Conservation (phyloP, 306 rosid genomes). For the Fragaria iinumae region DNA sequence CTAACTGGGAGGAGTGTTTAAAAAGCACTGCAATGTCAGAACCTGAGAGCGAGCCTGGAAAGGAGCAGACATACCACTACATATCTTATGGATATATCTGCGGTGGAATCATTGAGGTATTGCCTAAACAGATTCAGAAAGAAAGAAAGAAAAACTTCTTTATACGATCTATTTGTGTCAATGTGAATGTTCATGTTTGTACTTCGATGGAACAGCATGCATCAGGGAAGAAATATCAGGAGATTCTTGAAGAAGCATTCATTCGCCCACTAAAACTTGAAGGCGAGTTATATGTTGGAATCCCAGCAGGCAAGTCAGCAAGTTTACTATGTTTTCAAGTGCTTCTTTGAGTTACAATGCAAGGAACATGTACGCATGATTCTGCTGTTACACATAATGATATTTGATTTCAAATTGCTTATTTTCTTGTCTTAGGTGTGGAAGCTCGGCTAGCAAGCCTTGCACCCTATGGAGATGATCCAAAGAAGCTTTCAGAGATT, state of each 20-base stretch:
- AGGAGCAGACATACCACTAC: slow-evolving; percentile 82
- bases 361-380: background rate
- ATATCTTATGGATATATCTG: slow-evolving; percentile 87
- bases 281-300: slow-evolving; percentile 89
- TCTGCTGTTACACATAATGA: background rate
- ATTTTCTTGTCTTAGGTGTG: slow-evolving; percentile 53
- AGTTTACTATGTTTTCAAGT: slow-evolving; percentile 2
- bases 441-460: slow-evolving; percentile 91
- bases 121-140: background rate
- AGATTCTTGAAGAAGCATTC: slow-evolving; percentile 88
- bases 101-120: slow-evolving; percentile 90
- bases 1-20: slow-evolving; percentile 89
- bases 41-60: slow-evolving; percentile 87
- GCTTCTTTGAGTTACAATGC: background rate
- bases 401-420: slow-evolving; percentile 14
- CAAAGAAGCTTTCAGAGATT: slow-evolving; percentile 50
- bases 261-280: slow-evolving; percentile 74
- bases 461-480: slow-evolving; percentile 53
- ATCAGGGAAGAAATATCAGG: slow-evolving; percentile 82
- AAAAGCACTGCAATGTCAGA: slow-evolving; percentile 47
- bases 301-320: slow-evolving; percentile 76
- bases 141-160: background rate
- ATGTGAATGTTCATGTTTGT: slow-evolving; percentile 1
- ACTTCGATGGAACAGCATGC: slow-evolving; percentile 61
- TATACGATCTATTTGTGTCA: background rate